Evolutionary conservation across 148 eudicot species (phyloP), one percentile per base, ranked within the genome.

Genomic region (Polygonum maritimum): DNA sequence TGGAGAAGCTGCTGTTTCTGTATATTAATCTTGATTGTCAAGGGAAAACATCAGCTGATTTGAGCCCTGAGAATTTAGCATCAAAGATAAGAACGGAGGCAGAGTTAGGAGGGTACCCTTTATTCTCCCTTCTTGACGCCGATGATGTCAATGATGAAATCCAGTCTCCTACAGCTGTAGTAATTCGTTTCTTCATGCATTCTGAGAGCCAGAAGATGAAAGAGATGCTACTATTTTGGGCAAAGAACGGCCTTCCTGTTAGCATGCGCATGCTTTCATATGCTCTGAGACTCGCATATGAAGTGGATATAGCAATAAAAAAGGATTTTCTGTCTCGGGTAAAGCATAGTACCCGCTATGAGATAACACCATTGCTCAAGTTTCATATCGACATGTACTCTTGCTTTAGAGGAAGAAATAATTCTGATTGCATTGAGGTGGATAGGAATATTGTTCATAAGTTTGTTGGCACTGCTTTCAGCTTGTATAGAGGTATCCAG

Each of bases 261-360:
- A 67, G 78, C 65, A 73, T 75, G 47, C 83, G 79, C 33, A 51
- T 84, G 40, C 74, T 84, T 55, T 84, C 83, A 35, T 84, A 84
- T 67, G 83, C 83, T 67, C 21, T 80, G 62, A 78, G 84, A 80
- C 83, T 84, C 76, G 83, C 83, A 13, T 77, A 73, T 69, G 87
- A 82, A 73, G 85, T 79, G 40, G 76, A 76, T 9, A 76, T 55
- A 45, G 81, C 71, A 35, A 69, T 69, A 18, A 69, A 69, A 69
- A 36, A 69, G 72, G 72, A 39, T 69, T 69, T 69, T 69, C 45
- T 69, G 13, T 69, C 21, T 65, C 65, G 40, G 18, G 71, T 60
- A 48, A 71, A 77, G 57, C 69, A 74, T 44, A 7, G 6, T 51
- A 39, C 19, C 74, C 73, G 65, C 49, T 49, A 51, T 35, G 74